Evolutionary conservation across 23 red algal genomes (phyloP).

Genomic region (Gracilaria gracilis): DNA sequence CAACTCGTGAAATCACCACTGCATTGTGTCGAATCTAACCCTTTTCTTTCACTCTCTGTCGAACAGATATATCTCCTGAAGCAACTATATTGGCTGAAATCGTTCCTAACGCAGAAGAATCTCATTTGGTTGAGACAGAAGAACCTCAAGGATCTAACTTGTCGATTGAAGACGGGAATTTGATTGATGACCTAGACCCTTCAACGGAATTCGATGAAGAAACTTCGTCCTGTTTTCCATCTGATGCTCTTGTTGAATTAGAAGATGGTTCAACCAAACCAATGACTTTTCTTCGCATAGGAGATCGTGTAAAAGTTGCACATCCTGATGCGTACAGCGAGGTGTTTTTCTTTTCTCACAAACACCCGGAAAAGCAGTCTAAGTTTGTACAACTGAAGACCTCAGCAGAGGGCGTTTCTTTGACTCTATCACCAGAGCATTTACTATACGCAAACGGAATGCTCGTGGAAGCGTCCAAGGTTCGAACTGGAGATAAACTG

Average conservation of each 20-base stretch:
- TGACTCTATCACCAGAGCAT: slow-evolving; percentile 67
- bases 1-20: not conserved
- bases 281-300: slow-evolving; percentile 63
- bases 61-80: not conserved
- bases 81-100: not conserved
- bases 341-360: slow-evolving; percentile 75
- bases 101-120: not conserved
- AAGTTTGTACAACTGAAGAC: slow-evolving; percentile 34
- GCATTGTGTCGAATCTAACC: too few relatives aligned
- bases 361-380: not conserved
- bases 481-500: slow-evolving; percentile 49
- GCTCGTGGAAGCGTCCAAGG: slow-evolving; percentile 2
- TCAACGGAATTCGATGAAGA: slow-evolving; percentile 3
- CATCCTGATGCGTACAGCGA: slow-evolving; percentile 44
- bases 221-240: slow-evolving; percentile 61
- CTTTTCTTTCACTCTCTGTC: not conserved
- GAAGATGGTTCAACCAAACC: slow-evolving; percentile 28
- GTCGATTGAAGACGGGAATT: not conserved
- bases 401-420: slow-evolving; percentile 17
- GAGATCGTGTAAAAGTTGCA: slow-evolving; percentile 71
- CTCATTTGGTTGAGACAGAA: not conserved
- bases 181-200: not conserved
- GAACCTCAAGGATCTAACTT: not conserved
- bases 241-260: slow-evolving; percentile 64
- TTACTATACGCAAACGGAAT: slow-evolving; percentile 66